Evolutionary conservation across 225 moss, liverwort and hornwort species (phyloP).

Genomic region (Antitrichia curtipendula): DNA sequence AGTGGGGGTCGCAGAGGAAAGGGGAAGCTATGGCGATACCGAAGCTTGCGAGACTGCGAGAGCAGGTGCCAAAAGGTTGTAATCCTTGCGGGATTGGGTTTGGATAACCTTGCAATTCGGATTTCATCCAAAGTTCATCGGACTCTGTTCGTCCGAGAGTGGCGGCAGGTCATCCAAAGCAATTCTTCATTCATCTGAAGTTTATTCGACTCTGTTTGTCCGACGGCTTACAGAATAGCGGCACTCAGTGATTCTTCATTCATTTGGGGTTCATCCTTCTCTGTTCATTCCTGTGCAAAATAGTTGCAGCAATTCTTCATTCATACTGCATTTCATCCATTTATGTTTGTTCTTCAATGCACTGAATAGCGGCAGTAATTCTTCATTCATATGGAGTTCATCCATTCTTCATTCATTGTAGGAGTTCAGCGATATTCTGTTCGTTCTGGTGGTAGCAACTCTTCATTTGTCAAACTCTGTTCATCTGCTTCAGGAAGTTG

Average conservation of each 20-base stretch:
- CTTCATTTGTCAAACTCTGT: no score
- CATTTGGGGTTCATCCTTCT: background rate
- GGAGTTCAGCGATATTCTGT: no score
- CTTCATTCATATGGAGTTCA: background rate
- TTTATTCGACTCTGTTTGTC: background rate
- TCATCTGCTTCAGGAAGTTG: no score
- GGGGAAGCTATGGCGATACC: background rate
- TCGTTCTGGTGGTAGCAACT: no score
- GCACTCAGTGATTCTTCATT: no score
- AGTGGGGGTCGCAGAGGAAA: background rate
- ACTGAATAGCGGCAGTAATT: background rate
- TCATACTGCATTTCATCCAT: no score
- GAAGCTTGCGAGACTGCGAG: background rate
- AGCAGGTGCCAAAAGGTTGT: background rate
- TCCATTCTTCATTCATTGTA: no score
- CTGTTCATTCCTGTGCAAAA: no score
- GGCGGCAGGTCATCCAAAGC: no score
- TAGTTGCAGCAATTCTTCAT: no score
- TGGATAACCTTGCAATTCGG: slow-evolving; percentile 18
- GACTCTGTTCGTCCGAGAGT: background rate
- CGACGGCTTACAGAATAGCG: no score
- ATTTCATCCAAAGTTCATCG: background rate
- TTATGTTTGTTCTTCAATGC: no score
- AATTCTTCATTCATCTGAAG: background rate
- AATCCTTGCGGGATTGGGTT: slow-evolving; percentile 1